A percentile compares a stretch with the other conserved stretches of the same genome.
Evolutionary conservation across 495 filamentous ascomycete species (phyloP).

Genomic region (Cetradonia linearis): DNA sequence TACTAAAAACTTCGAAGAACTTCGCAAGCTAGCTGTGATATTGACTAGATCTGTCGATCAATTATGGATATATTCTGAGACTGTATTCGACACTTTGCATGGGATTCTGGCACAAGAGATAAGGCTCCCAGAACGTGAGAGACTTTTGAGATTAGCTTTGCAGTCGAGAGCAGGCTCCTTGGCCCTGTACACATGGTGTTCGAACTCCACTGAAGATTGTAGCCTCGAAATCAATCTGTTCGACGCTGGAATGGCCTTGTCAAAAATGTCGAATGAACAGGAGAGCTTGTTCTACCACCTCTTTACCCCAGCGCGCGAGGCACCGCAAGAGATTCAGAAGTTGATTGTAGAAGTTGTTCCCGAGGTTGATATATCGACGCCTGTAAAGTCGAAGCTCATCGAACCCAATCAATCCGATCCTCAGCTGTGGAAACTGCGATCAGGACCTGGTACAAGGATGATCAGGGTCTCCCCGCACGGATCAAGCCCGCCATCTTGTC

Average conservation of each 20-base stretch:
- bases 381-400: neutral
- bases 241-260: neutral
- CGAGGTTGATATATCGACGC: neutral
- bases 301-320: neutral
- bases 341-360: conserved; percentile 5
- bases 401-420: neutral
- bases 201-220: neutral
- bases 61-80: conserved; percentile 18
- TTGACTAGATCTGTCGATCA: conserved; percentile 12
- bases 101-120: neutral
- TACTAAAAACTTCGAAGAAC: neutral
- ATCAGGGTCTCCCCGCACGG: neutral
- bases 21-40: neutral
- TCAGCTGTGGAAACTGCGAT: neutral
- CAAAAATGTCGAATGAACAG: neutral
- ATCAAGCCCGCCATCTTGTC: neutral
- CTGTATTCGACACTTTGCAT: conserved; percentile 16
- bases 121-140: neutral
- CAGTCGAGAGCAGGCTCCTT: conserved; percentile 12
- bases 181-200: neutral
- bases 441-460: neutral
- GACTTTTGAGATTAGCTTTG: conserved; percentile 6
- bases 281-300: conserved; percentile 6
- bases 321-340: neutral
- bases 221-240: conserved; percentile 12